phyloP scores from a whole-genome alignment of 2,329 filamentous ascomycete species.

The Cordyceps sp. region DNA sequence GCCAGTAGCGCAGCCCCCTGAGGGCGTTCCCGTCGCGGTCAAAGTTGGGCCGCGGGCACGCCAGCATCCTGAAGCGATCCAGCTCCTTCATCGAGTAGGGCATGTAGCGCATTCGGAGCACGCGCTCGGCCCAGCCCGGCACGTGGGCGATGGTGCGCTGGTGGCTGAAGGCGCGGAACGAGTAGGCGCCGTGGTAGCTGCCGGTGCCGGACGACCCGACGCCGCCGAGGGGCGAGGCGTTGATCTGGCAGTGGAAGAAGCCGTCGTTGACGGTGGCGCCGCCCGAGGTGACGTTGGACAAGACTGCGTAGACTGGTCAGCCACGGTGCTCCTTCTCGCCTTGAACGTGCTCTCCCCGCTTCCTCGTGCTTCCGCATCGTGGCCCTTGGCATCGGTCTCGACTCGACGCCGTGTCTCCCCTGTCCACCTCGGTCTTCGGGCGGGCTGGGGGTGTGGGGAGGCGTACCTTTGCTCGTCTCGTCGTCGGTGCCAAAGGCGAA shows the following conservation, averaged over 20 bases:
- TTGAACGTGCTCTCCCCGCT: too few species aligned
- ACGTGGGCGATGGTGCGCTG: slow-evolving; percentile 19
- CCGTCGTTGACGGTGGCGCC: slow-evolving; percentile 34
- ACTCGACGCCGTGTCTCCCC: too few species aligned
- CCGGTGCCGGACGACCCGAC: slow-evolving; percentile 31
- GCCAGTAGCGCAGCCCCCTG: slow-evolving; percentile 36
- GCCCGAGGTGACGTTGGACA: slow-evolving; percentile 24
- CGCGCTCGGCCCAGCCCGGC: slow-evolving; percentile 20
- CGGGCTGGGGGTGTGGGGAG: neutral
- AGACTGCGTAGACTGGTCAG: too few species aligned
- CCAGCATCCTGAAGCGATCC: slow-evolving; percentile 24
- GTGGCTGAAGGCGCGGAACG: slow-evolving; percentile 26
- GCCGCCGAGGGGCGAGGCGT: slow-evolving; percentile 29
- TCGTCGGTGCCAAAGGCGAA: slow-evolving; percentile 72
- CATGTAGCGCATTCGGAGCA: slow-evolving; percentile 53
- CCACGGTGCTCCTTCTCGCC: too few species aligned
- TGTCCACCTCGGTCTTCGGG: too few species aligned
- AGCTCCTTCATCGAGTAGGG: slow-evolving; percentile 36
- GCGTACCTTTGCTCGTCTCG: slow-evolving; percentile 55
- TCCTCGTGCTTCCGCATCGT: too few species aligned
- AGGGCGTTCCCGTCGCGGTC: slow-evolving; percentile 39
- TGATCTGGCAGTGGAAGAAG: slow-evolving; percentile 24
- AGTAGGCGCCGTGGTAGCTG: slow-evolving; percentile 29
- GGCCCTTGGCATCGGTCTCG: too few species aligned
- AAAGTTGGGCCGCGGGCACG: slow-evolving; percentile 36